Conservation (phyloP, 176 grass and related monocot genomes). For the Carex scoparia region DNA sequence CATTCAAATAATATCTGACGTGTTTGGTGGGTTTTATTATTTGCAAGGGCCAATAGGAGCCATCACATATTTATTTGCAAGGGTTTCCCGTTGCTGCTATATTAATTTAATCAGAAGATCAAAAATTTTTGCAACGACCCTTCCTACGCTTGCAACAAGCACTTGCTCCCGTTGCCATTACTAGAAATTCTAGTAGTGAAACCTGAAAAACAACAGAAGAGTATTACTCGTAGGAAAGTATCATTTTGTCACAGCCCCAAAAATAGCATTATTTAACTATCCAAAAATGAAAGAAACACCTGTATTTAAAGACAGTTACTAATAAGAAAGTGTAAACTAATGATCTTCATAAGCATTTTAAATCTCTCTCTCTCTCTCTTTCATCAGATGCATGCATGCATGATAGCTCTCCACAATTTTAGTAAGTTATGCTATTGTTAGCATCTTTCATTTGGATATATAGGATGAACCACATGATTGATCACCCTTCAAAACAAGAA, state of each 20-base stretch:
- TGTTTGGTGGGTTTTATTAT: no score
- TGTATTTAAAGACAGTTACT: not conserved
- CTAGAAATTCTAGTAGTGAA: not conserved
- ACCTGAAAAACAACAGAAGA: not conserved
- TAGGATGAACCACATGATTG: not conserved
- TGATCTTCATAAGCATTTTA: not conserved
- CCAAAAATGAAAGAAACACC: not conserved
- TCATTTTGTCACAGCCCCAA: not conserved
- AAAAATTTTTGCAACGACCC: no score
- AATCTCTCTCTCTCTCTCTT: not conserved
- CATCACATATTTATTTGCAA: no score
- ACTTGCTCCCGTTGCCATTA: no score
- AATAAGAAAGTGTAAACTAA: not conserved
- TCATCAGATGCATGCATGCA: slow-evolving; percentile 77
- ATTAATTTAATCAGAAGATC: no score
- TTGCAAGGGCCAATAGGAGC: no score
- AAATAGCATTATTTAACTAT: not conserved
- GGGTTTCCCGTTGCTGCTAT: no score
- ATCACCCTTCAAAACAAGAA: not conserved
- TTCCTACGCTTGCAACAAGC: no score
- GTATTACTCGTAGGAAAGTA: not conserved
- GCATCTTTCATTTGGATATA: not conserved
- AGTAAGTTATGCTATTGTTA: not conserved
- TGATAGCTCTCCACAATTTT: slow-evolving; percentile 28
- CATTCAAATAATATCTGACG: no score